Conservation (phyloP, 2,329 filamentous ascomycete genomes). For the Monosporascus sp. region DNA sequence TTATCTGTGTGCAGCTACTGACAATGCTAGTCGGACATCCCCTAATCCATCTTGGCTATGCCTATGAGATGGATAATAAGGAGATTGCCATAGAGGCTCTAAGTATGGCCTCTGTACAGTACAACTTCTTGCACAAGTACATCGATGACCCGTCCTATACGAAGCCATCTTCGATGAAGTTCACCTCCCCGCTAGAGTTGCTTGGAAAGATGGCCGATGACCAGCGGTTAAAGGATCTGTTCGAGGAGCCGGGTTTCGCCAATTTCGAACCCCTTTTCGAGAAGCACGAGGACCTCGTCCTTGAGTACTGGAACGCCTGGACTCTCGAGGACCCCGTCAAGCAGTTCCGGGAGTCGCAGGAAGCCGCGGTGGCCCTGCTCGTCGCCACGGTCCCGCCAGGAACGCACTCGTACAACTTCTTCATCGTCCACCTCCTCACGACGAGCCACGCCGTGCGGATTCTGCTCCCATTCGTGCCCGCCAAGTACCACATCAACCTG, state of each 20-base stretch:
- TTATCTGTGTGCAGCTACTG: slow-evolving; percentile 12
- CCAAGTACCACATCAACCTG: slow-evolving; percentile 65
- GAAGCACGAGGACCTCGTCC: slow-evolving; percentile 60
- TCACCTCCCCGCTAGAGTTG: slow-evolving; percentile 62
- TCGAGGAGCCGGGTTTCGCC: slow-evolving; percentile 48
- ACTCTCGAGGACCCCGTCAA: slow-evolving; percentile 60
- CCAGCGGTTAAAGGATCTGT: slow-evolving; percentile 61
- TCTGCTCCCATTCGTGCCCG: slow-evolving; percentile 70
- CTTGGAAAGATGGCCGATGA: slow-evolving; percentile 66
- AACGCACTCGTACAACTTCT: slow-evolving; percentile 71
- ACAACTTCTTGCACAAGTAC: slow-evolving; percentile 58
- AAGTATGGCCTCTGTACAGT: slow-evolving; percentile 55
- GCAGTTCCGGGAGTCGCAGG: slow-evolving; percentile 69
- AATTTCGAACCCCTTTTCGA: slow-evolving; percentile 66
- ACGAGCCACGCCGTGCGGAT: slow-evolving; percentile 85
- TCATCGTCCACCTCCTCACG: slow-evolving; percentile 75
- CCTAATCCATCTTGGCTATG: slow-evolving; percentile 92
- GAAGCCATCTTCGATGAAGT: slow-evolving; percentile 53
- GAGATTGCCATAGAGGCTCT: slow-evolving; percentile 88
- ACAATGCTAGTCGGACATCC: slow-evolving; percentile 69
- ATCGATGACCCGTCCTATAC: slow-evolving; percentile 70
- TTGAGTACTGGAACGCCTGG: slow-evolving; percentile 94
- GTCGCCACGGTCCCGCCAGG: slow-evolving; percentile 53
- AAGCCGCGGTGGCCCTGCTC: slow-evolving; percentile 55
- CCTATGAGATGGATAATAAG: slow-evolving; percentile 78